A percentile compares a stretch with the other conserved stretches of the same genome.
Evolutionary conservation across 768 basidiomycete species (phyloP).

Genomic region (Mycena sanguinolenta): DNA sequence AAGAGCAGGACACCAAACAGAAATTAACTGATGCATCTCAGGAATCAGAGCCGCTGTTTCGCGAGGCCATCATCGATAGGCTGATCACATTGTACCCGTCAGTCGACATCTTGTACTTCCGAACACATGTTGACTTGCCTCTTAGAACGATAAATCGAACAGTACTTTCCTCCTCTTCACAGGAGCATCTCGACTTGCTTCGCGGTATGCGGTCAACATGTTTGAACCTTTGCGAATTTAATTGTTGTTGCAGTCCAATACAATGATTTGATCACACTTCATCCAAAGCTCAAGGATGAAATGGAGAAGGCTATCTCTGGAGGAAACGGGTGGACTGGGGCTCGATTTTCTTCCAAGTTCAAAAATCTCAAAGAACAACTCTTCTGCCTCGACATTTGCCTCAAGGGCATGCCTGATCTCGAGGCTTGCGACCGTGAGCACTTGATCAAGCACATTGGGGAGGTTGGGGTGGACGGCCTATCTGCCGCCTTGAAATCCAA

Average conservation of each 20-base stretch:
- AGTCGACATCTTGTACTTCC: not conserved
- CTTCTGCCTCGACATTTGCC: conserved; percentile 25
- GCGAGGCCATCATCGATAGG: conserved; percentile 43
- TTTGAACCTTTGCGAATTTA: not conserved
- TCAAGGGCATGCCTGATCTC: conserved; percentile 25
- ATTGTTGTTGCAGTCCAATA: conserved; percentile 16
- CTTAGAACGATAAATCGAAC: conserved; percentile 20
- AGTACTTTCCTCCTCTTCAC: conserved; percentile 24
- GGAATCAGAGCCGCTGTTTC: conserved; percentile 36
- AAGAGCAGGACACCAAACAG: conserved; percentile 23
- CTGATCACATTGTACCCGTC: conserved; percentile 33
- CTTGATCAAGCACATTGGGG: conserved; percentile 23
- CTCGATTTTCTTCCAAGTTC: conserved; percentile 21
- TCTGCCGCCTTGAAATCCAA: conserved; percentile 3
- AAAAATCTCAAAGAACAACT: conserved; percentile 34
- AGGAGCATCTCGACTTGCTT: conserved; percentile 16
- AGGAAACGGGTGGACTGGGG: not conserved
- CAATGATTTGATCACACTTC: conserved; percentile 4
- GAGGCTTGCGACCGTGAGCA: conserved; percentile 32
- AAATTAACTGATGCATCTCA: conserved; percentile 21
- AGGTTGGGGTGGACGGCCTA: conserved; percentile 20
- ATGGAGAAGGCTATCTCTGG: conserved; percentile 8
- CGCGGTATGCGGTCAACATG: conserved; percentile 17
- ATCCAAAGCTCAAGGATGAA: conserved; percentile 29
- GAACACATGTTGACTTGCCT: not conserved